These are phyloP conservation scores for Eucalyptus fibrosa DNA, from an alignment of 345 rosid genomes.

Conservation along the genomic window DNA sequence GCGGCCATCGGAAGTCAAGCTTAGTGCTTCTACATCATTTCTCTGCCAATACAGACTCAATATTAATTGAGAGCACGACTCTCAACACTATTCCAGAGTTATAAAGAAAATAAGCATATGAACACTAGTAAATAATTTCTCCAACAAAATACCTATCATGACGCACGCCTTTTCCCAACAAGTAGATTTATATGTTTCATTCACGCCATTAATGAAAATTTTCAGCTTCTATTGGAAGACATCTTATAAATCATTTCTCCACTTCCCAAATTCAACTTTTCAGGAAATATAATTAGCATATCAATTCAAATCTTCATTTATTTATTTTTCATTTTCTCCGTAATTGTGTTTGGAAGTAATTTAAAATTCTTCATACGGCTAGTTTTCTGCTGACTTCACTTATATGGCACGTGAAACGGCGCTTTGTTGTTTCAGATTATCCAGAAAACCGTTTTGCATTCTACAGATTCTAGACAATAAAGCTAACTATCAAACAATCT, in stretches of 20 bases:
- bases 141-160: background rate
- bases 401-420: too few relatives aligned
- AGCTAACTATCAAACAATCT: accelerated
- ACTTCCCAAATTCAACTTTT: background rate
- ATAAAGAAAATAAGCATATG: background rate
- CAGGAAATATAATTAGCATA: background rate
- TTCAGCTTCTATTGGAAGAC: background rate
- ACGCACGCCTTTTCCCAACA: accelerated
- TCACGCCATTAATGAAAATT: background rate
- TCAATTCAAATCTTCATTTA: too few relatives aligned
- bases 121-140: background rate
- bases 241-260: background rate
- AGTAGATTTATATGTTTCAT: background rate
- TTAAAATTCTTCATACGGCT: background rate
- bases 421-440: too few relatives aligned
- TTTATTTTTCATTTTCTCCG: too few relatives aligned
- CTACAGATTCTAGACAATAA: too few relatives aligned
- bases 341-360: too few relatives aligned
- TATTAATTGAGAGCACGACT: too few relatives aligned
- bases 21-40: too few relatives aligned
- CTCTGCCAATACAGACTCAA: too few relatives aligned
- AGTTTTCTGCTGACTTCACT: background rate
- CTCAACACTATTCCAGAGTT: background rate
- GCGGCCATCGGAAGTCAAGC: too few relatives aligned
- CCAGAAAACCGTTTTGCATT: too few relatives aligned